Conservation (phyloP, 164 flowering plant species). For the Brasenia schreberi region DNA sequence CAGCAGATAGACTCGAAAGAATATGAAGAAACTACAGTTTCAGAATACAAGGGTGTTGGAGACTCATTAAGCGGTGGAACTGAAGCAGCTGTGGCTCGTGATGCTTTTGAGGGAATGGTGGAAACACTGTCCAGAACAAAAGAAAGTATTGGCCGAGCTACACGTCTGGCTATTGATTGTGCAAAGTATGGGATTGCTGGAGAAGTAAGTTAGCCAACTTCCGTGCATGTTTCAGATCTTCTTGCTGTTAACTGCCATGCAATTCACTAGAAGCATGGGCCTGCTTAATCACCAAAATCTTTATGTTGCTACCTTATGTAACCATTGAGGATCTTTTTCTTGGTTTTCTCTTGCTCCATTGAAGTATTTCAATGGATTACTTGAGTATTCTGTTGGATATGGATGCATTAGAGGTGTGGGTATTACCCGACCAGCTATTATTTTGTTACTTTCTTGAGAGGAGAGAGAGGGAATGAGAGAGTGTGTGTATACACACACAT, state of each 20-base stretch:
- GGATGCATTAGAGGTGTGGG: no score
- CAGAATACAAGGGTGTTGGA: conserved; percentile 36
- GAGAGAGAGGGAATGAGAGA: no score
- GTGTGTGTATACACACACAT: no score
- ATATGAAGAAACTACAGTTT: conserved; percentile 43
- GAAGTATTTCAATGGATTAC: no score
- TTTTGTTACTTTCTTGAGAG: no score
- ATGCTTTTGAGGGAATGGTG: conserved; percentile 99
- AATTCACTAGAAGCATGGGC: no score
- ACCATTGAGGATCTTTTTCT: no score
- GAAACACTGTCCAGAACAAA: conserved; percentile 96
- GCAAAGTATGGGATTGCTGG: conserved; percentile 93
- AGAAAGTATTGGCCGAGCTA: conserved; percentile 98
- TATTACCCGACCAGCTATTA: no score
- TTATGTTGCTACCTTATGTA: no score
- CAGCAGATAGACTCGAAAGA: conserved; percentile 45
- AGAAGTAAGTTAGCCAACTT: conserved; percentile 43
- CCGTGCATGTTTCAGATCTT: not conserved
- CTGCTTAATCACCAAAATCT: no score
- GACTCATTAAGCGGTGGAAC: conserved; percentile 91
- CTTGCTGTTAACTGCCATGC: not conserved
- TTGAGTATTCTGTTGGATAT: no score
- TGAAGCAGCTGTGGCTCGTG: conserved; percentile 97
- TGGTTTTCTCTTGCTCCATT: no score
- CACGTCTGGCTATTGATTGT: conserved; percentile 98